Conservation (phyloP, 345 rosid species). For the Trapa incisa region DNA sequence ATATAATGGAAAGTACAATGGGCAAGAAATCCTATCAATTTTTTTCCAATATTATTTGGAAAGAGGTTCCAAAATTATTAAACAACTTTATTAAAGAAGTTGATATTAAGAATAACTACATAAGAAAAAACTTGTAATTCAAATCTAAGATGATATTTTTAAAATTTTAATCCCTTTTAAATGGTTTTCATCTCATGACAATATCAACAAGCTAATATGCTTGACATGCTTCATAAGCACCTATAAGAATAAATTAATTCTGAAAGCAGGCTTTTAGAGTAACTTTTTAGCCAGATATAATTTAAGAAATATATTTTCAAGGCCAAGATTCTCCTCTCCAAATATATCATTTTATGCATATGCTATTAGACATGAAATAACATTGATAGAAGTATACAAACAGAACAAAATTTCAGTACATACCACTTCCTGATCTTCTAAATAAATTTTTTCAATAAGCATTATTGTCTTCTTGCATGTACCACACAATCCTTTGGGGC, state of each 20-base stretch:
- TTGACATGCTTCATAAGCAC: neutral
- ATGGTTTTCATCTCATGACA: neutral
- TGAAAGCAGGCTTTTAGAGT: neutral
- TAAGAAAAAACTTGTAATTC: neutral
- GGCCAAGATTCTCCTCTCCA: neutral
- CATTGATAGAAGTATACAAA: neutral
- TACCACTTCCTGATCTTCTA: slow-evolving; percentile 51
- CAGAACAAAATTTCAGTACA: slow-evolving; percentile 7
- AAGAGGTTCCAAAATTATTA: neutral
- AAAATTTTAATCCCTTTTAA: neutral
- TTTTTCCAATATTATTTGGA: neutral
- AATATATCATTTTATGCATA: neutral
- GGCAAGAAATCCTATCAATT: neutral
- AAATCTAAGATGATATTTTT: neutral
- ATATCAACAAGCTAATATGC: neutral
- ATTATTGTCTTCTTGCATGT: slow-evolving; percentile 71
- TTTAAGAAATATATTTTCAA: neutral
- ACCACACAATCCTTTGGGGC: slow-evolving; percentile 85
- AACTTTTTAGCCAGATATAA: neutral
- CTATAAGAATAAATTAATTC: neutral
- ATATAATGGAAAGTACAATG: neutral
- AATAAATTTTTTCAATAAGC: slow-evolving; percentile 65
- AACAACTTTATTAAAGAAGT: neutral
- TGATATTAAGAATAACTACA: neutral
- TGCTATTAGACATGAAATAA: neutral